phyloP scores from a whole-genome alignment of 2,329 filamentous ascomycete genomes.

The Arthrobotrys entomopaga region DNA sequence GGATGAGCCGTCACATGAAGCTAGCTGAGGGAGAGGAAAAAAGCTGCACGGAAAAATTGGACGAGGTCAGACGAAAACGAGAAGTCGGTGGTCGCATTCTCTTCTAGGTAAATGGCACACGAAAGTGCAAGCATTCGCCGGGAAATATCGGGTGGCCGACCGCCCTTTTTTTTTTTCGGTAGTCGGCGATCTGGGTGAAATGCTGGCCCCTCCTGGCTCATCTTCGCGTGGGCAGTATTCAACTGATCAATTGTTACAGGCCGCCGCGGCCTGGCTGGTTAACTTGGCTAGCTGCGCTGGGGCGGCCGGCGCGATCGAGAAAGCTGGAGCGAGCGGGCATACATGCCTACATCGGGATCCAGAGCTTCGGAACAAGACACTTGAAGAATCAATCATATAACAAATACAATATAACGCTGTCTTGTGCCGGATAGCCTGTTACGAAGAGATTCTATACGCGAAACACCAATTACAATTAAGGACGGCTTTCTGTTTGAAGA shows the following conservation, averaged over 20 bases:
- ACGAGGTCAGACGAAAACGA: conserved; percentile 20
- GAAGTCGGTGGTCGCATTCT: conserved; percentile 21
- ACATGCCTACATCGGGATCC: conserved; percentile 50
- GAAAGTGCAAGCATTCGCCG: conserved; percentile 44
- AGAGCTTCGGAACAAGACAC: conserved; percentile 21
- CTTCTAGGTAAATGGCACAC: conserved; percentile 33
- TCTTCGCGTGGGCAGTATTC: not conserved
- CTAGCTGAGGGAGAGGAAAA: not conserved
- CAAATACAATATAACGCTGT: not conserved
- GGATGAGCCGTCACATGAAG: conserved; percentile 51
- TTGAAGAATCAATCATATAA: conserved; percentile 1
- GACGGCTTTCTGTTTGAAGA: not conserved
- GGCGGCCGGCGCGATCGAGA: conserved; percentile 20
- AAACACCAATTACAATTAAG: not conserved
- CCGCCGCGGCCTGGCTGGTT: no score
- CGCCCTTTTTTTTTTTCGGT: conserved; percentile 46
- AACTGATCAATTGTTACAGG: no score
- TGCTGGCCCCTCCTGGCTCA: not conserved
- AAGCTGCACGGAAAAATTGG: not conserved
- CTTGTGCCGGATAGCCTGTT: conserved; percentile 26
- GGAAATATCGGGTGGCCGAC: conserved; percentile 53
- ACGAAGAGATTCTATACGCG: not conserved
- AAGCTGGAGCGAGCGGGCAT: conserved; percentile 12
- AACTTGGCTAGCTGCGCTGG: no score
- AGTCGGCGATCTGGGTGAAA: conserved; percentile 51